phyloP scores from a whole-genome alignment of 1,139 yeast species.

The Yamadazyma aaseri region DNA sequence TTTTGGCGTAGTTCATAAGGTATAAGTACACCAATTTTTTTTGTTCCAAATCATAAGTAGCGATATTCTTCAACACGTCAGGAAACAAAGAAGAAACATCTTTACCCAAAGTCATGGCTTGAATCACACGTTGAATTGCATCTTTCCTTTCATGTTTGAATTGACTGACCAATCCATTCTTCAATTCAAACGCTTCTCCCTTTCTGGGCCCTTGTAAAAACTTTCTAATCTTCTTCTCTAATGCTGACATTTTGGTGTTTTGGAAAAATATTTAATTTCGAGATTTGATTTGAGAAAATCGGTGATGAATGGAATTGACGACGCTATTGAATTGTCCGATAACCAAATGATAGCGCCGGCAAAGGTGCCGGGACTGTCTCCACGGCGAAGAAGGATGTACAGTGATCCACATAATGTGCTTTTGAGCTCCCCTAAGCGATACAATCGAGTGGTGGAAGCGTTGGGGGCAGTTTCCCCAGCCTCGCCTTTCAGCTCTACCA shows the following conservation, averaged over 20 bases:
- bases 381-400: constrained; percentile 1
- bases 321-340: too few relatives aligned
- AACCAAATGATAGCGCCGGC: too few relatives aligned
- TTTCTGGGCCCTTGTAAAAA: constrained; percentile 47
- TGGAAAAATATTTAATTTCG: constrained; percentile 1
- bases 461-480: constrained; percentile 7
- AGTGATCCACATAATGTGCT: constrained; percentile 10
- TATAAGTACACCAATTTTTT: constrained; percentile 93
- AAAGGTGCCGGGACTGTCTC: not conserved
- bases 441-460: constrained; percentile 13
- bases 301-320: not conserved
- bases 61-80: constrained; percentile 92
- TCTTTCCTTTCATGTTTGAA: constrained; percentile 93
- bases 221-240: constrained; percentile 44
- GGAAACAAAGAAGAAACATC: constrained; percentile 95
- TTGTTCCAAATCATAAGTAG: constrained; percentile 95
- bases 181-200: constrained; percentile 86
- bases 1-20: constrained; percentile 94
- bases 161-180: constrained; percentile 89
- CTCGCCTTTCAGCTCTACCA: too few relatives aligned
- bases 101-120: constrained; percentile 98
- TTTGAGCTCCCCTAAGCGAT: constrained; percentile 22
- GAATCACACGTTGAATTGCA: constrained; percentile 94
- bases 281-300: not conserved
- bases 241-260: constrained; percentile 26